Percentiles rank a stretch among this genome's conserved stretches.
phyloP scores from a whole-genome alignment of 768 basidiomycete species.

The Russula griseocarnosa region DNA sequence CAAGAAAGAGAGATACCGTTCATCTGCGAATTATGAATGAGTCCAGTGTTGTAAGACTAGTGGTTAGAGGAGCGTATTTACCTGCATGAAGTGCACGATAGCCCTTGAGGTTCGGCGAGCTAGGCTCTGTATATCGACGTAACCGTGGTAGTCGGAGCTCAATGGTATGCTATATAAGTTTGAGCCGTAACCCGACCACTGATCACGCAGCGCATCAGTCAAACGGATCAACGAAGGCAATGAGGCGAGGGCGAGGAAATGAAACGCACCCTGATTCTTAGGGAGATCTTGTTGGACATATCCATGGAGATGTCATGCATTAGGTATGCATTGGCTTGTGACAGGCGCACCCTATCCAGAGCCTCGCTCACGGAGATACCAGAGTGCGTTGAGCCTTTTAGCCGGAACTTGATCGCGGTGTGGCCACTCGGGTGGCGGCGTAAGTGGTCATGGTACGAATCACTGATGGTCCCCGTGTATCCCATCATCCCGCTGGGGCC shows the following conservation, averaged over 20 bases:
- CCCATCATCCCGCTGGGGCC: slow-evolving; percentile 18
- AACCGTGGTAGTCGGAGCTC: slow-evolving; percentile 15
- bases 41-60: background rate
- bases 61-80: background rate
- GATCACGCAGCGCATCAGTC: background rate
- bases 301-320: slow-evolving; percentile 22
- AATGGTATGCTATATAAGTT: slow-evolving; percentile 26
- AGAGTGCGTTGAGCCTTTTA: slow-evolving; percentile 16
- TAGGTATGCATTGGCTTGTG: slow-evolving; percentile 12
- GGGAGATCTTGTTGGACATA: slow-evolving; percentile 14
- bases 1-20: slow-evolving; percentile 26
- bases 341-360: slow-evolving; percentile 16
- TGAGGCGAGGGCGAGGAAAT: background rate
- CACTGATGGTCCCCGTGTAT: background rate
- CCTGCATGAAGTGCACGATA: slow-evolving; percentile 27
- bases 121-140: slow-evolving; percentile 23
- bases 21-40: slow-evolving; percentile 5
- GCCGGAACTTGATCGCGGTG: slow-evolving; percentile 22
- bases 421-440: slow-evolving; percentile 6
- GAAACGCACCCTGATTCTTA: slow-evolving; percentile 26
- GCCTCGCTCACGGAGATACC: slow-evolving; percentile 25
- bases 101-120: slow-evolving; percentile 26
- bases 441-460: background rate
- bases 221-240: background rate
- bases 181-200: slow-evolving; percentile 28